Percentiles rank a stretch among this genome's conserved stretches.
These are phyloP conservation scores for Leccinum subgranulosum DNA, from an alignment of 768 basidiomycete genomes.

Conservation along the genomic window DNA sequence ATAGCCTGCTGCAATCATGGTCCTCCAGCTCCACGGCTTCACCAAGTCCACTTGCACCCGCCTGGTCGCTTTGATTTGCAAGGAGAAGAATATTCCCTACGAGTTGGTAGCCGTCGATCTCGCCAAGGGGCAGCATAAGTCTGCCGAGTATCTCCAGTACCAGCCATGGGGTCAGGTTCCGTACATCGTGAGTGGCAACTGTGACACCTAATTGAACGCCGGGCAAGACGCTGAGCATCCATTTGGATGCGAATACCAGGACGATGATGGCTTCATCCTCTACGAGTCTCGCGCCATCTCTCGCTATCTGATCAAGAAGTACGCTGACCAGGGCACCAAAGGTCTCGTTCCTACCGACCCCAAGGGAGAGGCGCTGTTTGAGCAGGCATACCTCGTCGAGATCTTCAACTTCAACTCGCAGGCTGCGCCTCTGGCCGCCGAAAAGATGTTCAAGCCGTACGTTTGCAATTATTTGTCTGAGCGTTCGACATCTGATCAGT, in stretches of 20 bases:
- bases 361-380: conserved; percentile 31
- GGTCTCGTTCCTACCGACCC: conserved; percentile 46
- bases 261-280: conserved; percentile 62
- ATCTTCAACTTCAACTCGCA: conserved; percentile 45
- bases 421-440: conserved; percentile 37
- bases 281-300: conserved; percentile 62
- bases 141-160: conserved; percentile 36
- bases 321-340: conserved; percentile 45
- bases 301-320: conserved; percentile 57
- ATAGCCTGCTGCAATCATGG: conserved; percentile 23
- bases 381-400: conserved; percentile 45
- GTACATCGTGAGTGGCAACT: conserved; percentile 32
- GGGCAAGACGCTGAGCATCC: neutral
- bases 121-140: conserved; percentile 44
- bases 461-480: conserved; percentile 3
- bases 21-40: conserved; percentile 35
- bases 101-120: conserved; percentile 46
- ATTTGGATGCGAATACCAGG: conserved; percentile 23
- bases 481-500: neutral
- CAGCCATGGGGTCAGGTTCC: conserved; percentile 63
- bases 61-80: conserved; percentile 48
- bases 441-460: conserved; percentile 54
- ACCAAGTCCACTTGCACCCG: conserved; percentile 45
- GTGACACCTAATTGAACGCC: neutral
- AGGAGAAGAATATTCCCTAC: conserved; percentile 57